These are phyloP conservation scores for Ustilago shanxiensis DNA, from an alignment of 1,284 basidiomycete genomes.

Conservation along the genomic window DNA sequence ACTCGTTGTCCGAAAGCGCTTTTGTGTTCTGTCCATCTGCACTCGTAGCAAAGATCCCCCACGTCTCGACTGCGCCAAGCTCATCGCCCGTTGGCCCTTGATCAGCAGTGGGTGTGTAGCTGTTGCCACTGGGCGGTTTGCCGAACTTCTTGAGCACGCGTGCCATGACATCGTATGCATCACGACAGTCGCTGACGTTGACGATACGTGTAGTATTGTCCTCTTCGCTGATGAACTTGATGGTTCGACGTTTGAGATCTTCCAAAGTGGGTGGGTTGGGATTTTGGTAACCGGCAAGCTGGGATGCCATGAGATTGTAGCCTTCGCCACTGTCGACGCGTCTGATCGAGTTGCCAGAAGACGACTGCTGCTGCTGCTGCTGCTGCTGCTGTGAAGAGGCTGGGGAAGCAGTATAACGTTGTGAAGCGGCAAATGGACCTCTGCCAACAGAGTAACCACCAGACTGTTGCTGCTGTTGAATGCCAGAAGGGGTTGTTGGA, in stretches of 20 bases:
- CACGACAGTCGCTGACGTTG: constrained; percentile 64
- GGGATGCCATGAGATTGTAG: constrained; percentile 22
- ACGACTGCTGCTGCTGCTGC: constrained; percentile 23
- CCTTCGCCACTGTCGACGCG: constrained; percentile 52
- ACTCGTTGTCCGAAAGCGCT: constrained; percentile 73
- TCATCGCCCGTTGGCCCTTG: constrained; percentile 51
- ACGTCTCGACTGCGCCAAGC: constrained; percentile 48
- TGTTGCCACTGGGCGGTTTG: constrained; percentile 57
- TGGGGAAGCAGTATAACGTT: constrained; percentile 33
- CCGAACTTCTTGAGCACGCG: constrained; percentile 68
- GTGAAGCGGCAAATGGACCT: constrained; percentile 51
- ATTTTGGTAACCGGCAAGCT: constrained; percentile 25
- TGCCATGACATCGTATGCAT: constrained; percentile 65
- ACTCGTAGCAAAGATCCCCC: constrained; percentile 64
- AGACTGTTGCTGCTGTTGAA: constrained; percentile 39
- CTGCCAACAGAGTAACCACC: constrained; percentile 62
- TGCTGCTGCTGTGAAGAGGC: constrained; percentile 25
- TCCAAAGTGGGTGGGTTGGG: constrained; percentile 53
- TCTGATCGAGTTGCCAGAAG: constrained; percentile 23
- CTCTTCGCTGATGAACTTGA: constrained; percentile 68
- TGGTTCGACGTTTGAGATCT: constrained; percentile 62
- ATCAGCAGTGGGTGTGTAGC: constrained; percentile 62
- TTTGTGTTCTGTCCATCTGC: constrained; percentile 62
- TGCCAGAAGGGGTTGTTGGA: constrained; percentile 37
- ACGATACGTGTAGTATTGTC: constrained; percentile 66